Conservation (phyloP, 1,284 basidiomycete species). For the Ceratobasidium sp. region DNA sequence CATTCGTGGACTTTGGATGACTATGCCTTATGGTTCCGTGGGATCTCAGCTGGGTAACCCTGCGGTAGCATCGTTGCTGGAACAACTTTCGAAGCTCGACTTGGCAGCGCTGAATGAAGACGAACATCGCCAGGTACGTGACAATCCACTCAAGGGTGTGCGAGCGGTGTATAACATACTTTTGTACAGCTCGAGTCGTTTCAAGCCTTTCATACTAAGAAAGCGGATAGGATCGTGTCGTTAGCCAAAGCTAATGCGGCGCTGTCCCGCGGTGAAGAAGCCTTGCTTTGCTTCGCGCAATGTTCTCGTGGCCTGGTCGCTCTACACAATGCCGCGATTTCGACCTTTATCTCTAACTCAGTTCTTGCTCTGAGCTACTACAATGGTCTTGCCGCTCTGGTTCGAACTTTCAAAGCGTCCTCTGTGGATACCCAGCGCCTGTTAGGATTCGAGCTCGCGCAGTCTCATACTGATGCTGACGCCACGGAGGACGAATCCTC, state of each 20-base stretch:
- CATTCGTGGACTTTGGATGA: not conserved
- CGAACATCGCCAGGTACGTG: not conserved
- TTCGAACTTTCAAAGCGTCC: not conserved
- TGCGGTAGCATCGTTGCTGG: not conserved
- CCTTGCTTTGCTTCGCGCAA: conserved; percentile 34
- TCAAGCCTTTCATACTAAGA: not conserved
- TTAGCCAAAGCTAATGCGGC: not conserved
- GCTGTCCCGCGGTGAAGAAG: not conserved
- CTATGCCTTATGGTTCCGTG: not conserved
- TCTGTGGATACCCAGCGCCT: conserved; percentile 12
- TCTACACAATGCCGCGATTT: not conserved
- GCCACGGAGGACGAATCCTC: not conserved
- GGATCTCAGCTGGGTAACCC: not conserved
- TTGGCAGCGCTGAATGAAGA: not conserved
- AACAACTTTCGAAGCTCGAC: conserved; percentile 6
- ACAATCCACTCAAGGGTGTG: too few species aligned
- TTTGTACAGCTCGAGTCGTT: conserved; percentile 20
- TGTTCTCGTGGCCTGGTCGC: not conserved
- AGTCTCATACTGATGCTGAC: not conserved
- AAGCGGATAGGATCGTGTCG: not conserved
- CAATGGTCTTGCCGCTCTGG: not conserved
- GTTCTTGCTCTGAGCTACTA: conserved; percentile 17
- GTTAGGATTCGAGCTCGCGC: conserved; percentile 21
- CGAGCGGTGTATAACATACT: not conserved
- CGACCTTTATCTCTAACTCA: not conserved